Evolutionary conservation across 768 basidiomycete genomes (phyloP).

Genomic region (Scleroderma citrinum): DNA sequence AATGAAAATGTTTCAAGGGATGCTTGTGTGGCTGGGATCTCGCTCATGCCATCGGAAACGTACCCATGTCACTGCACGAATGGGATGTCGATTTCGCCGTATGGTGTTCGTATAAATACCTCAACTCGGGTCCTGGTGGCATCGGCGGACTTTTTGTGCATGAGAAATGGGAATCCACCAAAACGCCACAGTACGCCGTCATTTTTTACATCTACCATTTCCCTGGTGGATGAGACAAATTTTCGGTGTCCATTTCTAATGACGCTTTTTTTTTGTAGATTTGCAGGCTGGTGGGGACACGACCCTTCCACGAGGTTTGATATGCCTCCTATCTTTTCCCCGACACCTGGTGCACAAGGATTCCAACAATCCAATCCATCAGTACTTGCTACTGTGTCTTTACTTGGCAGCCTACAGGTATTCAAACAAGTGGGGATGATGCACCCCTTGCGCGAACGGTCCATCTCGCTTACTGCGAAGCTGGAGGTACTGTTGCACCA

Average conservation of each 20-base stretch:
- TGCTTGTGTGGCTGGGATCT: constrained; percentile 95
- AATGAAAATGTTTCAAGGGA: constrained; percentile 46
- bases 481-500: constrained; percentile 59
- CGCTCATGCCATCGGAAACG: constrained; percentile 93
- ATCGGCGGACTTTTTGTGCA: constrained; percentile 93
- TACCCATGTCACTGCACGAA: constrained; percentile 81
- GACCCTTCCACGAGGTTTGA: constrained; percentile 79
- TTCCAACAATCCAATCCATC: constrained; percentile 96
- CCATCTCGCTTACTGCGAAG: constrained; percentile 59
- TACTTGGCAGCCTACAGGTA: constrained; percentile 77
- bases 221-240: not conserved
- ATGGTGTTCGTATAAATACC: constrained; percentile 98
- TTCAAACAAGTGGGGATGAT: constrained; percentile 80
- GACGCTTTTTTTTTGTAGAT: constrained; percentile 39
- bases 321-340: constrained; percentile 81
- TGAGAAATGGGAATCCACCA: constrained; percentile 64
- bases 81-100: constrained; percentile 98
- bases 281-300: constrained; percentile 98
- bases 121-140: constrained; percentile 95
- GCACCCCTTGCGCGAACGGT: constrained; percentile 59
- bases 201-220: constrained; percentile 6
- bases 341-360: constrained; percentile 87
- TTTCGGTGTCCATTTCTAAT: not conserved
- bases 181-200: constrained; percentile 55
- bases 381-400: constrained; percentile 68